These are phyloP conservation scores for Aureobasidium leucospermi DNA, from an alignment of 2,329 filamentous ascomycete species.

Conservation along the genomic window DNA sequence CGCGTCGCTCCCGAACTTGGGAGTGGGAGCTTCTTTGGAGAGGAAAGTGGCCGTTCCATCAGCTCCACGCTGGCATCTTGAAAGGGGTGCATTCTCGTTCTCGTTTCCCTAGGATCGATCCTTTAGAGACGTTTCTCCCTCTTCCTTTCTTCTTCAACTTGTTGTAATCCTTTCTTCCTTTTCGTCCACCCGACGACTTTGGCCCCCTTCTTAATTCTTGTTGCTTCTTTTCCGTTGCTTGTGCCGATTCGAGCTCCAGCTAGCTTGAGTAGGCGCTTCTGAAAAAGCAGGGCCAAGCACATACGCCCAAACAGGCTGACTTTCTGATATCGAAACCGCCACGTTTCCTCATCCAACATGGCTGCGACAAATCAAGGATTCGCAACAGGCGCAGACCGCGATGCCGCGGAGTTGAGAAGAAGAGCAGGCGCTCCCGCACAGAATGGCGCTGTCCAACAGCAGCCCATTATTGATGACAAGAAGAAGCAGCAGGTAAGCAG, in stretches of 20 bases:
- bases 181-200: neutral
- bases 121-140: neutral
- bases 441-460: constrained; percentile 10
- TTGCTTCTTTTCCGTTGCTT: constrained; percentile 1
- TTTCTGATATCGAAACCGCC: neutral
- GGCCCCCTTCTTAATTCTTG: neutral
- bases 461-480: constrained; percentile 9
- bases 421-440: constrained; percentile 7
- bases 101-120: neutral
- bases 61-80: constrained; percentile 15
- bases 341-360: neutral
- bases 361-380: constrained; percentile 10
- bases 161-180: constrained; percentile 10
- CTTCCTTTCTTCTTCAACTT: constrained; percentile 2
- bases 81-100: constrained; percentile 12
- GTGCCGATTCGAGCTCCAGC: neutral
- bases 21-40: neutral
- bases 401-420: constrained; percentile 1
- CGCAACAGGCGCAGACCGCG: constrained; percentile 7
- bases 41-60: neutral
- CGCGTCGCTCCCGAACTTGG: neutral
- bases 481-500: constrained; percentile 10
- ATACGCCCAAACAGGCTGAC: neutral
- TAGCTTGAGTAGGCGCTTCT: constrained; percentile 10
- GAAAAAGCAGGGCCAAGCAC: neutral